These are phyloP conservation scores for Diplodia intermedia DNA, from an alignment of 2,329 filamentous ascomycete species.

Conservation along the genomic window DNA sequence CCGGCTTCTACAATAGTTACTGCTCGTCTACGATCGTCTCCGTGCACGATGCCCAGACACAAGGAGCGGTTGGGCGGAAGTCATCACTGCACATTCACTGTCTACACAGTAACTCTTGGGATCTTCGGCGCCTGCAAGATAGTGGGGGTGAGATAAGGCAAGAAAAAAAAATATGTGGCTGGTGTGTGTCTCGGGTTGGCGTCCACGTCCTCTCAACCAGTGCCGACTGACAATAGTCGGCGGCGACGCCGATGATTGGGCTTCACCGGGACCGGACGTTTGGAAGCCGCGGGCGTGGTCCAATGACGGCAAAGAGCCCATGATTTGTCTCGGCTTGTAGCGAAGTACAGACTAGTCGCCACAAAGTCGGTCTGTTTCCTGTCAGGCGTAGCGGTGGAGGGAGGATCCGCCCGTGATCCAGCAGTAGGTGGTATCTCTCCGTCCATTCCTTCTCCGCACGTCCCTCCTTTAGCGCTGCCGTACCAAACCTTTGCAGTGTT, in stretches of 20 bases:
- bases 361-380: slow-evolving; percentile 15
- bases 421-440: neutral
- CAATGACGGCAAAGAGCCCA: neutral
- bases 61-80: too few relatives aligned
- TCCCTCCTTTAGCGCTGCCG: neutral
- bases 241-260: neutral
- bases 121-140: neutral
- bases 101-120: neutral
- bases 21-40: too few relatives aligned
- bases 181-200: neutral
- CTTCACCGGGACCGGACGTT: neutral
- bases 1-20: too few relatives aligned
- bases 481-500: neutral
- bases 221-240: neutral
- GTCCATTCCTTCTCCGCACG: neutral
- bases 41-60: too few relatives aligned
- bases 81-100: neutral
- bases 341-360: neutral
- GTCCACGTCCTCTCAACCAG: neutral
- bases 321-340: neutral
- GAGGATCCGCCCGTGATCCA: neutral
- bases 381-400: neutral
- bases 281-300: neutral
- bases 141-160: neutral
- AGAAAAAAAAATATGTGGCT: neutral